phyloP scores from a whole-genome alignment of 768 basidiomycete species.

The Clavulina sp. region DNA sequence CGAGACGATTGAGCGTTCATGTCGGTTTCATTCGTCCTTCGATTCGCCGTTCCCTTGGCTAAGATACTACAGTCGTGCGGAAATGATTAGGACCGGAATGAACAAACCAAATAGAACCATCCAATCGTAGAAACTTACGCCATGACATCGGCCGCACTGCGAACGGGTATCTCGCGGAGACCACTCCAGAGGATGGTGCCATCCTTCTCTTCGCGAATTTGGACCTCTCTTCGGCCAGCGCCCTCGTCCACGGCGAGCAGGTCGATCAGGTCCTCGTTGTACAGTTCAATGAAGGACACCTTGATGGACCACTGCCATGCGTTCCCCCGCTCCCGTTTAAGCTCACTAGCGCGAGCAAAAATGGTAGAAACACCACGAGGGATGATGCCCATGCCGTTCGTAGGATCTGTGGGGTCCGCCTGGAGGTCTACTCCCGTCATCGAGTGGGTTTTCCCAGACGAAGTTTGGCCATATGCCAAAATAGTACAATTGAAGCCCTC shows the following conservation, averaged over 20 bases:
- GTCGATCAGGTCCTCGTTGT: slow-evolving; percentile 98
- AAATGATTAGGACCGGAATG: neutral
- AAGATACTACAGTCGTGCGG: slow-evolving; percentile 40
- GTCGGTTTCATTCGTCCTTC: slow-evolving; percentile 91
- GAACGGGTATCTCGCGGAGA: slow-evolving; percentile 80
- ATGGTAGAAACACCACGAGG: slow-evolving; percentile 84
- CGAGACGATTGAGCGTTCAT: slow-evolving; percentile 99
- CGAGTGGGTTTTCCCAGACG: slow-evolving; percentile 91
- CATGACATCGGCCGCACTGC: slow-evolving; percentile 79
- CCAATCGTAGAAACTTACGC: slow-evolving; percentile 32
- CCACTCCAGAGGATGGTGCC: slow-evolving; percentile 97
- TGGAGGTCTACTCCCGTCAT: slow-evolving; percentile 95
- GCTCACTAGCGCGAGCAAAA: slow-evolving; percentile 58
- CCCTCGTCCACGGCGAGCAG: slow-evolving; percentile 61
- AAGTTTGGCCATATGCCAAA: slow-evolving; percentile 94
- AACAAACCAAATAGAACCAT: neutral
- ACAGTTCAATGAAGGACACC: slow-evolving; percentile 92
- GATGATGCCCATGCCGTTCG: slow-evolving; percentile 84
- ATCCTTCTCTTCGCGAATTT: slow-evolving; percentile 93
- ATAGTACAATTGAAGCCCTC: slow-evolving; percentile 97
- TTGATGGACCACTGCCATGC: slow-evolving; percentile 68
- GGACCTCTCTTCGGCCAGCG: slow-evolving; percentile 54
- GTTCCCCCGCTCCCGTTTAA: slow-evolving; percentile 56
- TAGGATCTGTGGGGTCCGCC: slow-evolving; percentile 62
- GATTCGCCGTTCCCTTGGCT: slow-evolving; percentile 72